Conservation (phyloP, 1,284 basidiomycete species). For the Cutaneotrichosporon cyanovorans region DNA sequence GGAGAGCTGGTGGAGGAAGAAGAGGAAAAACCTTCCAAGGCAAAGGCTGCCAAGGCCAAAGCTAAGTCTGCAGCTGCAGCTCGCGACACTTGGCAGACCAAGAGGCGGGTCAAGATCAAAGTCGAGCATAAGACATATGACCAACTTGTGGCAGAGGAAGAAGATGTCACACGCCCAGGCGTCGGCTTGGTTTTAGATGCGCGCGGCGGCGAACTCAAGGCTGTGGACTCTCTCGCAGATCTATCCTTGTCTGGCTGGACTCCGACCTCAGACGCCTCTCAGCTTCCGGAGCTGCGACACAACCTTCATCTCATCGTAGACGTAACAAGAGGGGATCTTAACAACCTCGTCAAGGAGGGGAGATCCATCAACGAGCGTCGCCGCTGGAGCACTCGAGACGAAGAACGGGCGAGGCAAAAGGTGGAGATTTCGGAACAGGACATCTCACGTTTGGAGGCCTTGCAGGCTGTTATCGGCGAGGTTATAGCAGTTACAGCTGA, state of each 20-base stretch:
- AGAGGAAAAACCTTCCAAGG: constrained; percentile 38
- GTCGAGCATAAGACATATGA: constrained; percentile 92
- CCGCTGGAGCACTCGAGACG: constrained; percentile 55
- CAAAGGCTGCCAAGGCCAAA: neutral
- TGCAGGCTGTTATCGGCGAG: too few relatives aligned
- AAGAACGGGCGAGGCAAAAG: constrained; percentile 62
- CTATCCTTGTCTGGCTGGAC: constrained; percentile 72
- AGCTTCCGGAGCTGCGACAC: constrained; percentile 90
- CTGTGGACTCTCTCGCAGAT: constrained; percentile 73
- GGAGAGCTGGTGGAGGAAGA: constrained; percentile 56
- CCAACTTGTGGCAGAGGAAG: constrained; percentile 73
- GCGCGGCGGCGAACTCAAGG: constrained; percentile 79
- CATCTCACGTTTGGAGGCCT: too few relatives aligned
- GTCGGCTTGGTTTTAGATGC: constrained; percentile 86
- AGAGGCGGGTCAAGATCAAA: constrained; percentile 71
- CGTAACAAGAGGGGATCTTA: constrained; percentile 69
- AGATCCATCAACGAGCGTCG: constrained; percentile 70
- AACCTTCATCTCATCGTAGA: constrained; percentile 84
- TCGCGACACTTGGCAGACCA: constrained; percentile 49
- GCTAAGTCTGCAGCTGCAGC: neutral
- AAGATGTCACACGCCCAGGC: constrained; percentile 50
- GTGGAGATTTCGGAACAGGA: constrained; percentile 49
- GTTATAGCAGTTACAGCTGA: neutral
- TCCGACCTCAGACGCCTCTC: constrained; percentile 71
- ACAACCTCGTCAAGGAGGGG: constrained; percentile 82